These are phyloP conservation scores for Pinus taeda DNA, from an alignment of 75 land plant genomes.

Conservation along the genomic window DNA sequence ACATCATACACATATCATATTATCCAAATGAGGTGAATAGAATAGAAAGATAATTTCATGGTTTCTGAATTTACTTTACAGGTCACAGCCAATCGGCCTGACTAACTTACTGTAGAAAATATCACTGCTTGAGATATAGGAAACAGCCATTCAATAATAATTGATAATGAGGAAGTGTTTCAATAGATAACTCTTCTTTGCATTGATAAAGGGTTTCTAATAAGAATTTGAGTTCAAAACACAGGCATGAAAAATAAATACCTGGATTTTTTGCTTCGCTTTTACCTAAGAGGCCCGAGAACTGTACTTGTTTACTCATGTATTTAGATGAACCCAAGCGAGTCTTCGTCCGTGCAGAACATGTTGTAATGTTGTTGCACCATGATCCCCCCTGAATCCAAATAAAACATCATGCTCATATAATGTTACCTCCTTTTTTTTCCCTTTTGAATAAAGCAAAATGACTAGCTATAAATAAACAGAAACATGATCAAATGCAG, in stretches of 20 bases:
- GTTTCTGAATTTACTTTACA: background rate
- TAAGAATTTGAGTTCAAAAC: background rate
- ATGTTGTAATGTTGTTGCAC: slow-evolving; percentile 58
- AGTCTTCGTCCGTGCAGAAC: slow-evolving; percentile 40
- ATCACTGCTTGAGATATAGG: background rate
- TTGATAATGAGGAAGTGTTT: background rate
- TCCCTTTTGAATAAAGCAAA: background rate
- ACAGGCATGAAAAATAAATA: slow-evolving; percentile 6
- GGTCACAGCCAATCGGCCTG: too few relatives aligned
- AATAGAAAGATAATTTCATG: too few relatives aligned
- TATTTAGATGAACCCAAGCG: slow-evolving; percentile 67
- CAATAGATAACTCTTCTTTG: background rate
- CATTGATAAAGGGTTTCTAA: background rate
- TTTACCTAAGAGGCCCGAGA: slow-evolving; percentile 79
- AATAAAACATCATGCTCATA: background rate
- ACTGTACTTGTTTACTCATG: slow-evolving; percentile 48
- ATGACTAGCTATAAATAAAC: background rate
- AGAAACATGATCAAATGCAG: background rate
- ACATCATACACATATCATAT: background rate
- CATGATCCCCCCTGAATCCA: slow-evolving; percentile 81
- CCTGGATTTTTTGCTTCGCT: slow-evolving; percentile 65
- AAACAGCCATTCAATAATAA: background rate
- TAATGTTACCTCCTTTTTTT: background rate
- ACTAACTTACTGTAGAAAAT: background rate
- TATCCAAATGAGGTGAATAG: background rate